phyloP scores from a whole-genome alignment of 1,284 basidiomycete genomes.

The Ceratobasidium theobromae region DNA sequence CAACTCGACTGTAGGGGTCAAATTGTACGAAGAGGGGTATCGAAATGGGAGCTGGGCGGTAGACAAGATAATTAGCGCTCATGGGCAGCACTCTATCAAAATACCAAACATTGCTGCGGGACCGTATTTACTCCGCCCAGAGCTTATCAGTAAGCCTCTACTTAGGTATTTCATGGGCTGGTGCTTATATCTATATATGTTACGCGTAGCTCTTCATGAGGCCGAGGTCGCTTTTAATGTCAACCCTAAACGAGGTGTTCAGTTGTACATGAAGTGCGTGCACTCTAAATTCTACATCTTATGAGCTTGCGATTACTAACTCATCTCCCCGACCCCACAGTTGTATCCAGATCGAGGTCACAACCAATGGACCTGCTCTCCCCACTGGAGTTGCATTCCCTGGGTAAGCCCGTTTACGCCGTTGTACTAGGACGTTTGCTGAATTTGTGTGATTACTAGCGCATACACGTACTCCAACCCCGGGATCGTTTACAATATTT shows the following conservation, averaged over 20 bases:
- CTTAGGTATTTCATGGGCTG: neutral
- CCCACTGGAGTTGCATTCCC: constrained; percentile 17
- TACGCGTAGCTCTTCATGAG: neutral
- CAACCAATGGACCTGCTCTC: neutral
- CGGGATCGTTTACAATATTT: constrained; percentile 4
- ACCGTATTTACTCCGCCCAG: constrained; percentile 31
- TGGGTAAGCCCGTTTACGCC: neutral
- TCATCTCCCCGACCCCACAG: neutral
- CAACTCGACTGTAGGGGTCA: neutral
- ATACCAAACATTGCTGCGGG: constrained; percentile 25
- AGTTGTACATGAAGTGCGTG: constrained; percentile 5
- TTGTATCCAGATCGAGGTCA: constrained; percentile 2
- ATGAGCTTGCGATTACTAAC: neutral
- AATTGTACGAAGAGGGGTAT: neutral
- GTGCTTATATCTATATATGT: neutral
- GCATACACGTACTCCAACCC: constrained; percentile 2
- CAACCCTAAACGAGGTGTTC: neutral
- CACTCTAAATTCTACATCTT: too few species aligned
- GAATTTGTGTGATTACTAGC: neutral
- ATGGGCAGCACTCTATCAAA: constrained; percentile 31
- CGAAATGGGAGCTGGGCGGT: neutral
- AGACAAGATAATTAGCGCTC: constrained; percentile 28
- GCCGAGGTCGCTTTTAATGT: neutral
- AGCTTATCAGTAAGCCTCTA: constrained; percentile 5
- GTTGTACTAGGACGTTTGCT: neutral